Conservation (phyloP, 805 yeast species). For the Wickerhamomyces canadensis region DNA sequence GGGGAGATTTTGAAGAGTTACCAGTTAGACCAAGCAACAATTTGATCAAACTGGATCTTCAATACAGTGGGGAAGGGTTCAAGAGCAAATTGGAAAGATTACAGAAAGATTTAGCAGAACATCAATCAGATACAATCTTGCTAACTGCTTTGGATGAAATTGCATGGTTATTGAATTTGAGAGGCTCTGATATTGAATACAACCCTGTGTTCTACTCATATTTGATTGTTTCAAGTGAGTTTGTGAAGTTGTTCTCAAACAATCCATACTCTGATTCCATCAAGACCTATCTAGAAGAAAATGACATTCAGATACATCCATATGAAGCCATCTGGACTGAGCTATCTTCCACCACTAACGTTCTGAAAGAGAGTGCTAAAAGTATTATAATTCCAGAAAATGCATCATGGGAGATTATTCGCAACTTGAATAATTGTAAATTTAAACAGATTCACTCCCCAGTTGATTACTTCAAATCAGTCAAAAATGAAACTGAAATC, state of each 20-base stretch:
- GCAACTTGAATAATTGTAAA: slow-evolving; percentile 38
- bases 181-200: slow-evolving; percentile 78
- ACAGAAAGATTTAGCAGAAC: slow-evolving; percentile 28
- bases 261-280: slow-evolving; percentile 34
- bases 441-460: slow-evolving; percentile 48
- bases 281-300: slow-evolving; percentile 34
- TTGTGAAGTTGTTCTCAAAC: slow-evolving; percentile 51
- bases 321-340: slow-evolving; percentile 60
- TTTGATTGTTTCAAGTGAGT: slow-evolving; percentile 38
- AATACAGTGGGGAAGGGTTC: slow-evolving; percentile 62
- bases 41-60: slow-evolving; percentile 43
- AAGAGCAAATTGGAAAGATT: slow-evolving; percentile 51
- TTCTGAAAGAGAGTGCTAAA: slow-evolving; percentile 16
- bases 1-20: slow-evolving; percentile 59
- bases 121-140: slow-evolving; percentile 42
- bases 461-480: slow-evolving; percentile 60
- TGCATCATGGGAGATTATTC: slow-evolving; percentile 65
- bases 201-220: slow-evolving; percentile 83
- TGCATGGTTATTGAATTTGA: slow-evolving; percentile 84
- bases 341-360: slow-evolving; percentile 27
- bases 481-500: slow-evolving; percentile 71
- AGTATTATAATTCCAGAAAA: slow-evolving; percentile 48
- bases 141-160: slow-evolving; percentile 80
- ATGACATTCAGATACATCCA: slow-evolving; percentile 41
- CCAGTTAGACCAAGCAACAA: slow-evolving; percentile 53